These are phyloP conservation scores for Pyrenochaeta sp. DNA, from an alignment of 2,329 filamentous ascomycete genomes.

Conservation along the genomic window DNA sequence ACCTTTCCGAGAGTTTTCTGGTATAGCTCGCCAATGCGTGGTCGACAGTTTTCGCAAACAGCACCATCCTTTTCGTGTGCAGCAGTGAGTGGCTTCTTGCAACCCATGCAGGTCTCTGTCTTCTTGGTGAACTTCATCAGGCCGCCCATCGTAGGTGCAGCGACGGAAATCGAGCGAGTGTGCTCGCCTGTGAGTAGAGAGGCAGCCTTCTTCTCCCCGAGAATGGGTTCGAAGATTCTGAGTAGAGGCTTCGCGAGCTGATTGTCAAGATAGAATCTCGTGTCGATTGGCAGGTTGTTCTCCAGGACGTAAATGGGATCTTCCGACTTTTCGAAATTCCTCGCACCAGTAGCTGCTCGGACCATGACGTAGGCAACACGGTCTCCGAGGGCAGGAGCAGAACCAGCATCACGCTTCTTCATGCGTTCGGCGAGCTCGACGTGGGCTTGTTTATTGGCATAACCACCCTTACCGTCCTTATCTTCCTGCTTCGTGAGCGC, in stretches of 20 bases:
- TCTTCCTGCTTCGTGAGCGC: constrained; percentile 76
- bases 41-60: constrained; percentile 85
- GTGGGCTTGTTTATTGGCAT: constrained; percentile 92
- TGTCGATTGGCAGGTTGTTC: constrained; percentile 97
- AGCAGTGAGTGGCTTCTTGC: constrained; percentile 90
- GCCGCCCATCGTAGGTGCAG: constrained; percentile 87
- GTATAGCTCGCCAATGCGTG: constrained; percentile 89
- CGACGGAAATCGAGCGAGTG: constrained; percentile 91
- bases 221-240: constrained; percentile 96
- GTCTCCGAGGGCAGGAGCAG: constrained; percentile 89
- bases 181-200: constrained; percentile 90
- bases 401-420: constrained; percentile 95
- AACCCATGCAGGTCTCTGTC: constrained; percentile 97
- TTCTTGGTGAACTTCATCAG: constrained; percentile 99
- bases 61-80: constrained; percentile 83
- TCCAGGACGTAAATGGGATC: constrained; percentile 97
- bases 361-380: constrained; percentile 98
- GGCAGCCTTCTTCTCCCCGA: constrained; percentile 89
- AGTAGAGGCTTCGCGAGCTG: constrained; percentile 93
- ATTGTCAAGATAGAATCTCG: constrained; percentile 98
- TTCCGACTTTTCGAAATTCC: constrained; percentile 96
- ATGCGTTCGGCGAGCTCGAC: constrained; percentile 95
- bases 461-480: constrained; percentile 55
- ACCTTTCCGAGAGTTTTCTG: constrained; percentile 87
- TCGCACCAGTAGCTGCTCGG: constrained; percentile 85